phyloP scores from a whole-genome alignment of 768 basidiomycete genomes.

The Cytidiella melzeri region DNA sequence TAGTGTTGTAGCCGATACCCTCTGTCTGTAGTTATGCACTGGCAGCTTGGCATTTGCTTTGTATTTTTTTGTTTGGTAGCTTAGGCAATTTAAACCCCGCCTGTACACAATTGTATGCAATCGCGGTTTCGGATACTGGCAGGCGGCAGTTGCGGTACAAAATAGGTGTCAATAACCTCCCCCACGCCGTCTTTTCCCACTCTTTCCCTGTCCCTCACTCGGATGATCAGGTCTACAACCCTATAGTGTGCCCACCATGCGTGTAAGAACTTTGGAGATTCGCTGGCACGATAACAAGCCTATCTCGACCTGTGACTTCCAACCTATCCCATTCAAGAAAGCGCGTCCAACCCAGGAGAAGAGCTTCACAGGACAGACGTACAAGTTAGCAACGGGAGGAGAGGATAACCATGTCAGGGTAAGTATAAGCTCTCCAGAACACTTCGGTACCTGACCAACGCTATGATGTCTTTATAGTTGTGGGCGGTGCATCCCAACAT shows the following conservation, averaged over 20 bases:
- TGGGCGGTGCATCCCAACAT: conserved; percentile 97
- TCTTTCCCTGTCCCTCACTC: not conserved
- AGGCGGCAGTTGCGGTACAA: not conserved
- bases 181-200: not conserved
- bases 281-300: conserved; percentile 95
- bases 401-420: conserved; percentile 97
- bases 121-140: too few species aligned
- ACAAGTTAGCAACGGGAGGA: conserved; percentile 89
- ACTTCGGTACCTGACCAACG: not conserved
- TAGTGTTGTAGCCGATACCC: not conserved
- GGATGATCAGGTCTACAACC: not conserved
- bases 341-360: conserved; percentile 58
- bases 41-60: not conserved
- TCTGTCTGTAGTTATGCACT: not conserved
- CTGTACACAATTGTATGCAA: not conserved
- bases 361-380: conserved; percentile 64
- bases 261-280: conserved; percentile 87
- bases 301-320: conserved; percentile 96
- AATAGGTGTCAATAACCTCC: not conserved
- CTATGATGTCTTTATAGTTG: conserved; percentile 41
- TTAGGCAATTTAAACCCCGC: not conserved
- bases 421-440: conserved; percentile 30
- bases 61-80: not conserved
- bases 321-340: conserved; percentile 76
- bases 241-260: conserved; percentile 40